Base-by-base conservation (phyloP, 2,329 filamentous ascomycete genomes). In the Aureobasidium sp. region DNA sequence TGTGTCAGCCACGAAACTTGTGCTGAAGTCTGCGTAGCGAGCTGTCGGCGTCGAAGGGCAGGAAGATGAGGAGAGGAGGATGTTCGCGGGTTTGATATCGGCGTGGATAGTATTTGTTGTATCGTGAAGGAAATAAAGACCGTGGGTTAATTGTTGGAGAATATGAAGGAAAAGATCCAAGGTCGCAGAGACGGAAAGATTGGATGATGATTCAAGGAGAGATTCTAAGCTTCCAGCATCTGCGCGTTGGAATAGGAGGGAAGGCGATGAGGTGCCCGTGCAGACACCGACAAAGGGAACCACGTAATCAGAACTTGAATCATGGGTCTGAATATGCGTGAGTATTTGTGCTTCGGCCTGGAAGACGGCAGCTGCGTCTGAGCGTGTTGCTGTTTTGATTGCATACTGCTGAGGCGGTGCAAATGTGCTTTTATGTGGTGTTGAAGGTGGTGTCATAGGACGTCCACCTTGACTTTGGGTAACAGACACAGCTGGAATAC, bases 1-100 rank as follows among this genome's bases (percentile, higher is more conserved):
- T 70, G 4, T 75, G 77, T 68, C 77, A 78, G 68, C 78, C 52
- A 26, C 63, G 27, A 76, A 72, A 12, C 77, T 74, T 2, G 72
- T 72, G 4, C 76, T 78, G 67, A 79, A 79, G 67, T 79, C 78
- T 17, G 77, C 74, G 66, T 72, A 78, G 34, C 71, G 62, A 12
- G 72, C 70, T 39, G 67, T 63, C 4, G 68, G 64, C 15, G 64
- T 64, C 36, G 67, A 37, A 5, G 34, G 34, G 13, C 34, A 20
- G 64, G 42, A 66, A 63, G 15, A 69, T 66, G 70, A 64, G 60
- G 64, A 67, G 56, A 78, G 67, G 39, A 80, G 72, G 48, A 80
- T 73, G 67, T 80, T 80, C 1, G 72, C 72, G 1, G 78, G 77
- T 67, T 80, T 80, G 69, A 80, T 75, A 62, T 80, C 78, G 5